A percentile compares a stretch with the other conserved stretches of the same genome.
Conservation (phyloP, 331 rosid genomes). For the Malus hybrid region DNA sequence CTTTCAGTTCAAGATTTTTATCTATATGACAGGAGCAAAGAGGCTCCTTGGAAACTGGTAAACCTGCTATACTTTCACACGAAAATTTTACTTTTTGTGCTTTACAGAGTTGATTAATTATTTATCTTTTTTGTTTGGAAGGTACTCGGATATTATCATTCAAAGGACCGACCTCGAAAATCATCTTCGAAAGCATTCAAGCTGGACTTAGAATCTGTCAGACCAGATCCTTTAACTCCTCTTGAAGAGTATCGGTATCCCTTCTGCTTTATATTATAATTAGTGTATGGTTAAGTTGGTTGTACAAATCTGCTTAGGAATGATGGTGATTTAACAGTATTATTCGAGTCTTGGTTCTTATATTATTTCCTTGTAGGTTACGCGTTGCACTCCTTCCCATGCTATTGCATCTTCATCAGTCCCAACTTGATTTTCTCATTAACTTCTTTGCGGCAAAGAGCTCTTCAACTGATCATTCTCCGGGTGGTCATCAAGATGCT, state of each 20-base stretch:
- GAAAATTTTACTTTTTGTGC: slow-evolving; percentile 7
- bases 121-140: slow-evolving; percentile 27
- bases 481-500: slow-evolving; percentile 39
- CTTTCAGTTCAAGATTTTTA: slow-evolving; percentile 72
- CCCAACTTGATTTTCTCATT: slow-evolving; percentile 81
- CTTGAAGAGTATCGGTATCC: slow-evolving; percentile 94
- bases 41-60: slow-evolving; percentile 97
- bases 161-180: slow-evolving; percentile 80
- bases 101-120: slow-evolving; percentile 12
- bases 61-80: slow-evolving; percentile 2
- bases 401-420: slow-evolving; percentile 72
- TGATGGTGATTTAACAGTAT: background rate
- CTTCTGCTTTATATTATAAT: background rate
- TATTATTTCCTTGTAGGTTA: slow-evolving; percentile 40
- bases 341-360: background rate
- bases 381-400: slow-evolving; percentile 60
- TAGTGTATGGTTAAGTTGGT: slow-evolving; percentile 3
- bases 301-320: background rate
- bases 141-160: slow-evolving; percentile 77
- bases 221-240: slow-evolving; percentile 91
- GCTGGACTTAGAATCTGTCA: slow-evolving; percentile 88
- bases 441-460: slow-evolving; percentile 62
- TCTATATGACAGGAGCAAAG: slow-evolving; percentile 66
- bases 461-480: slow-evolving; percentile 41
- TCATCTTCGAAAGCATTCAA: slow-evolving; percentile 80